phyloP scores from a whole-genome alignment of 495 filamentous ascomycete genomes.

The Penicillium robsamsonii region DNA sequence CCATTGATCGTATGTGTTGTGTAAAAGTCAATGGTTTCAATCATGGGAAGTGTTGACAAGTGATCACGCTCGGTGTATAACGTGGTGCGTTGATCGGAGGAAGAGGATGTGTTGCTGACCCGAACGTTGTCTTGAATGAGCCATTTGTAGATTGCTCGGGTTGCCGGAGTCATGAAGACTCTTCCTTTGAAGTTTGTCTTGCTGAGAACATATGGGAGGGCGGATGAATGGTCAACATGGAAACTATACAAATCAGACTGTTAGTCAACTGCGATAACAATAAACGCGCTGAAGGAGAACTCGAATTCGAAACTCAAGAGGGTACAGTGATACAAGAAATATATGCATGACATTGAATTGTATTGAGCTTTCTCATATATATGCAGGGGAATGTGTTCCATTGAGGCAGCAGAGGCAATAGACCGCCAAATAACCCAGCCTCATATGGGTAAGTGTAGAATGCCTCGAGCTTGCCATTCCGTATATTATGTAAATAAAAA shows the following conservation, averaged over 20 bases:
- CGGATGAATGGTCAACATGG: slow-evolving; percentile 95
- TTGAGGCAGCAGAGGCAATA: slow-evolving; percentile 1
- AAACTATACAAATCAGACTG: slow-evolving; percentile 59
- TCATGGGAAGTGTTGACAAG: slow-evolving; percentile 83
- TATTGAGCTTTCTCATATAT: slow-evolving; percentile 38
- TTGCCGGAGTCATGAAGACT: slow-evolving; percentile 98
- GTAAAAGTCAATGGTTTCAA: slow-evolving; percentile 97
- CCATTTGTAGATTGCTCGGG: slow-evolving; percentile 99
- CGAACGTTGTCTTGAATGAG: slow-evolving; percentile 94
- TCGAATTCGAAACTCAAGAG: not conserved
- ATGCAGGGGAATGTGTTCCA: slow-evolving; percentile 16
- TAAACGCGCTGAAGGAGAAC: not conserved
- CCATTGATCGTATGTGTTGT: slow-evolving; percentile 95
- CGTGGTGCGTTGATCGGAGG: slow-evolving; percentile 68
- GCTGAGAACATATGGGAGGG: slow-evolving; percentile 91
- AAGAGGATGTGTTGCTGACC: slow-evolving; percentile 73
- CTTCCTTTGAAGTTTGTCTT: slow-evolving; percentile 97
- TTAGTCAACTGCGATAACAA: slow-evolving; percentile 23
- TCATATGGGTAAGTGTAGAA: slow-evolving; percentile 3
- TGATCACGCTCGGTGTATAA: slow-evolving; percentile 95
- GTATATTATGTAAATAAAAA: slow-evolving; percentile 7
- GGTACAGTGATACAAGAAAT: slow-evolving; percentile 28
- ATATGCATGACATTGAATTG: slow-evolving; percentile 25
- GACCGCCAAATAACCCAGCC: slow-evolving; percentile 3
- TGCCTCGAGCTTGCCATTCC: slow-evolving; percentile 2